Percentiles rank a stretch among this genome's conserved stretches.
Conservation (phyloP, 2,329 filamentous ascomycete genomes). For the Pseudocercospora vitis region DNA sequence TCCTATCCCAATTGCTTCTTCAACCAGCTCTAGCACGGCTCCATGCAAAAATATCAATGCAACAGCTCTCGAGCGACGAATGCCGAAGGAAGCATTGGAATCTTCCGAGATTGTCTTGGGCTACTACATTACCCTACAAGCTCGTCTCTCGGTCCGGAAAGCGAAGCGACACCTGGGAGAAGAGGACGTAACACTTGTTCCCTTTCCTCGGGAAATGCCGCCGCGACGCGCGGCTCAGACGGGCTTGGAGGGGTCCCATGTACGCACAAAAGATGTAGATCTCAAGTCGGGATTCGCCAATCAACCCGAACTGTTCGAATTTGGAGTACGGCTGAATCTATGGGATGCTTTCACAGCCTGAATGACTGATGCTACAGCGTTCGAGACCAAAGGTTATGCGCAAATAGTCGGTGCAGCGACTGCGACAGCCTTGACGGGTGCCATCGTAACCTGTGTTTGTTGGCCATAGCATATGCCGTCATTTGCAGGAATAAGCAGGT, state of each 20-base stretch:
- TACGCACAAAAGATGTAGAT: slow-evolving; percentile 15
- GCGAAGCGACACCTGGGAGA: background rate
- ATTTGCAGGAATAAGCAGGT: slow-evolving; percentile 22
- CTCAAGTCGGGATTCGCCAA: slow-evolving; percentile 21
- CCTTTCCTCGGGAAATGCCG: background rate
- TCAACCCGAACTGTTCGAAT: slow-evolving; percentile 17
- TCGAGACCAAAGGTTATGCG: slow-evolving; percentile 14
- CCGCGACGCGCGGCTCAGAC: background rate
- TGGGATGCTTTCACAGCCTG: slow-evolving; percentile 21
- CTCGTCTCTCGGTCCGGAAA: background rate
- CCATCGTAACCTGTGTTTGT: slow-evolving; percentile 18
- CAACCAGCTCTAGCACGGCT: too few relatives aligned
- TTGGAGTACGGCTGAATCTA: slow-evolving; percentile 17
- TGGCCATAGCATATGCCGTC: slow-evolving; percentile 16
- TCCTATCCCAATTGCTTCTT: too few relatives aligned
- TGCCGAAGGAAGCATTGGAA: background rate
- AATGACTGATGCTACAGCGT: slow-evolving; percentile 12
- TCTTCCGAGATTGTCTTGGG: background rate
- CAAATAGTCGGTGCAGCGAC: slow-evolving; percentile 19
- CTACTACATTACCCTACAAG: background rate
- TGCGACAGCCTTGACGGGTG: slow-evolving; percentile 15
- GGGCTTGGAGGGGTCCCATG: slow-evolving; percentile 5
- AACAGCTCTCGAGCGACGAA: too few relatives aligned
- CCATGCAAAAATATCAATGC: too few relatives aligned
- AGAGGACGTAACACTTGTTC: background rate